Percentiles rank a stretch among this genome's conserved stretches.
Conservation (phyloP, 2,329 filamentous ascomycete species). For the Tolypocladium tundrense region DNA sequence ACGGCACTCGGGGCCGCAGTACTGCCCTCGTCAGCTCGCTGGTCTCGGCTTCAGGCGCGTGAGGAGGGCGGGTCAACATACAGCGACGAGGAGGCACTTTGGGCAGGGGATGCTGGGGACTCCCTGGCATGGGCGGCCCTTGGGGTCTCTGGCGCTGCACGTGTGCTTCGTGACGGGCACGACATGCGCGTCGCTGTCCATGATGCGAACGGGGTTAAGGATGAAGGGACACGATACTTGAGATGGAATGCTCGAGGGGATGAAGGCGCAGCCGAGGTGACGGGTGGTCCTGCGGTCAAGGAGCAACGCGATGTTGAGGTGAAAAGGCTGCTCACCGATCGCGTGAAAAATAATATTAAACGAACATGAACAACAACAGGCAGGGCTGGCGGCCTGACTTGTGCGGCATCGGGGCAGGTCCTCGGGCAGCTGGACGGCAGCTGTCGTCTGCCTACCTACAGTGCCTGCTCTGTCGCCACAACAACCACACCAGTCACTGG, state of each 20-base stretch:
- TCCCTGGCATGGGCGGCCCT: neutral
- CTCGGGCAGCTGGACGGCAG: neutral
- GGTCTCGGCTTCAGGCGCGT: neutral
- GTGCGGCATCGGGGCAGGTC: neutral
- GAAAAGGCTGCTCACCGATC: neutral
- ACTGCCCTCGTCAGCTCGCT: constrained; percentile 4
- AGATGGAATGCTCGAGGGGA: neutral
- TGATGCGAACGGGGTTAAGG: neutral
- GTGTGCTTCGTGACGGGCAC: neutral
- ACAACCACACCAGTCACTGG: neutral
- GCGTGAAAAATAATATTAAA: too few species aligned
- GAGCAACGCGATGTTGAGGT: neutral
- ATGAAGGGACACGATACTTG: neutral
- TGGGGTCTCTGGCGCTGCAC: constrained; percentile 4
- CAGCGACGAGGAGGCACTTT: constrained; percentile 10
- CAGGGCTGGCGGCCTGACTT: too few species aligned
- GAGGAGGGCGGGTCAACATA: constrained; percentile 1
- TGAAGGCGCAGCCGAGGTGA: neutral
- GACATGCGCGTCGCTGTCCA: neutral
- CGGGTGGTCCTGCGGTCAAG: neutral
- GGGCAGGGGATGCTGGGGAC: constrained; percentile 7
- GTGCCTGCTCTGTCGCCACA: neutral
- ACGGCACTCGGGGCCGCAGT: constrained; percentile 11
- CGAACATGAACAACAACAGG: too few species aligned
- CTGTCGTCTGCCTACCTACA: neutral